Evolutionary conservation across 148 eudicot species (phyloP), one percentile per base, ranked within the genome.

Genomic region (Rhododendron ferrugineum): DNA sequence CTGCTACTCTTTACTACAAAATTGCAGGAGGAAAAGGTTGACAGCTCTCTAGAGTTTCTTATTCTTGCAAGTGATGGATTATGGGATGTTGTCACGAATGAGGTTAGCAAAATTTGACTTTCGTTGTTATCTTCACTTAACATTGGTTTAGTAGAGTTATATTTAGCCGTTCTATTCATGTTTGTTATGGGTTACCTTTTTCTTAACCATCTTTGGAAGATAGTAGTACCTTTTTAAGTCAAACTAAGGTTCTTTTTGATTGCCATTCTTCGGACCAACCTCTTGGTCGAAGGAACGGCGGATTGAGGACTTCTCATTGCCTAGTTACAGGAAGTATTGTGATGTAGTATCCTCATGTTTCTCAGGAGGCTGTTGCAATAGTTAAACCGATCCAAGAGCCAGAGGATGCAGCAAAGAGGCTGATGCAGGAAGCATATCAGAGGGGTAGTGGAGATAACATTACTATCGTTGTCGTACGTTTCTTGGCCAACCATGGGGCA

Each of bases 31-130:
- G 98, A 93, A 86, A 93, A 86, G 87, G 96, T 96, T 81, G 98
- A 94, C 86, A 85, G 90, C 88, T 90, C 98, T 75, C 94, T 96
- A 3, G 98, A 96, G 90, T 96, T 96, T 87, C 95, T 96, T 81
- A 96, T 96, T 85, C 96, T 94, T 85, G 98, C 98, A 58, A 96
- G 98, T 78, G 98, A 96, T 56, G 98, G 98, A 34, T 90, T 96
- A 68, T 96, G 98, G 98, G 98, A 96, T 78, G 98, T 94, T 26
- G 98, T 96, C 47, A 84, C 96, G 47, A 96, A 96, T 84, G 98
- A 96, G 93, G 98, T 95, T 54, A 85, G 88, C 60, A 49, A 64
- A 54, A 47, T 14, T 4, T 11, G 1, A 16, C 6, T 52, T 56
- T 11, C n/a, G 15, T 50, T 79, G 8, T 44, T 28, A 78, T 44